Conservation (phyloP, 495 filamentous ascomycete genomes). For the Trichocladium antarcticum region DNA sequence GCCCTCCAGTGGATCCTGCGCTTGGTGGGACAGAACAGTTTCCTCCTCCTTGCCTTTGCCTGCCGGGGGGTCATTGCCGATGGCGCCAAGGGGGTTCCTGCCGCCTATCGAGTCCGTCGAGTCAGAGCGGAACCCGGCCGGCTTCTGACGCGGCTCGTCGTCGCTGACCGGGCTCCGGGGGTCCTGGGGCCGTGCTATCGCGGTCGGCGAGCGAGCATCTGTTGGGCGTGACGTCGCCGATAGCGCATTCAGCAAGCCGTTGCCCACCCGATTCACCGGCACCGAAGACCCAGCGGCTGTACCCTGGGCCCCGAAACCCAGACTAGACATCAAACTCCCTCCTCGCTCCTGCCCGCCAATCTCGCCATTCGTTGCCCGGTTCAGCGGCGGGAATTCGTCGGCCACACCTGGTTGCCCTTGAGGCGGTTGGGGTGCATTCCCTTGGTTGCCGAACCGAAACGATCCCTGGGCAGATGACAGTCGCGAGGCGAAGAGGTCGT, state of each 20-base stretch:
- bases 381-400: slow-evolving; percentile 78
- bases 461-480: slow-evolving; percentile 49
- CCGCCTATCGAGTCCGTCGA: slow-evolving; percentile 25
- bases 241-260: slow-evolving; percentile 48
- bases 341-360: slow-evolving; percentile 56
- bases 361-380: slow-evolving; percentile 59
- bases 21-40: slow-evolving; percentile 23
- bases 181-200: slow-evolving; percentile 31
- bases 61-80: slow-evolving; percentile 32
- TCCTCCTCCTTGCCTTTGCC: slow-evolving; percentile 36
- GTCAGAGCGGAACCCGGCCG: slow-evolving; percentile 34
- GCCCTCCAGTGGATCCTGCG: slow-evolving; percentile 51
- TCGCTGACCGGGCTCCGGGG: slow-evolving; percentile 28
- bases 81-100: slow-evolving; percentile 38
- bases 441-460: slow-evolving; percentile 44
- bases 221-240: slow-evolving; percentile 39
- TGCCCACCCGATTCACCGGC: slow-evolving; percentile 31
- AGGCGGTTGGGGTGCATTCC: slow-evolving; percentile 42
- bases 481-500: slow-evolving; percentile 48
- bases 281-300: slow-evolving; percentile 22
- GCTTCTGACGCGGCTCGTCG: slow-evolving; percentile 35
- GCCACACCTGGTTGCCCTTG: slow-evolving; percentile 60
- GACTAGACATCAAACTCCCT: slow-evolving; percentile 51
- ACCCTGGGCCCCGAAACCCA: slow-evolving; percentile 48
- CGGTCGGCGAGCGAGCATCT: slow-evolving; percentile 34